A percentile compares a stretch with the other conserved stretches of the same genome.
Conservation (phyloP, 1,284 basidiomycete species). For the Sporisorium scitamineum region DNA sequence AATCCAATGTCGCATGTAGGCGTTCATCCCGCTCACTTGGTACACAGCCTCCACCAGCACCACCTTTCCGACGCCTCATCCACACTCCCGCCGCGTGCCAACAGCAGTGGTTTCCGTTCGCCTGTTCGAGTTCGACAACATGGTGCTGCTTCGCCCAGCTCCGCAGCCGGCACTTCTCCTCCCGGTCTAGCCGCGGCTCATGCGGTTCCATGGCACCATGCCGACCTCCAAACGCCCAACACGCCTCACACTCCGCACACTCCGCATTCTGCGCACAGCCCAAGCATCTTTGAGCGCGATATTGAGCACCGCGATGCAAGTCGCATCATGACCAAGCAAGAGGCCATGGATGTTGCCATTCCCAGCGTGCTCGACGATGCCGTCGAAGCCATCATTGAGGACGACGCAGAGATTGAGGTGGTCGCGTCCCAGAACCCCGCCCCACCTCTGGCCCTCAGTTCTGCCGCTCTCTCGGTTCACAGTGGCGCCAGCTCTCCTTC, state of each 20-base stretch:
- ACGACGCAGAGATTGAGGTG: conserved; percentile 61
- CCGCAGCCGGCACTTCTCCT: conserved; percentile 29
- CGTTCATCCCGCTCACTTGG: conserved; percentile 23
- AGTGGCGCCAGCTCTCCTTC: conserved; percentile 47
- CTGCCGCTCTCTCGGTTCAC: conserved; percentile 55
- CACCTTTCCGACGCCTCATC: conserved; percentile 16
- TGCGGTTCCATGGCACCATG: conserved; percentile 11
- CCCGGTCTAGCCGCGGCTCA: conserved; percentile 6
- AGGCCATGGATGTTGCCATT: conserved; percentile 66
- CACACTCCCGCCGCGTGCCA: conserved; percentile 2
- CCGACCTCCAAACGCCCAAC: conserved; percentile 15
- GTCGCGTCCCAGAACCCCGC: conserved; percentile 58
- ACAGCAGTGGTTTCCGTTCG: conserved; percentile 31
- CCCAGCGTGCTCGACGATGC: conserved; percentile 66
- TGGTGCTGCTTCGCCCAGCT: conserved; percentile 29
- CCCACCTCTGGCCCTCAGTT: conserved; percentile 52
- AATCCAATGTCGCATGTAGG: conserved; percentile 27
- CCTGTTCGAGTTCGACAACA: conserved; percentile 32
- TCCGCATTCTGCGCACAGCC: conserved; percentile 26
- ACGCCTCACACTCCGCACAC: conserved; percentile 24
- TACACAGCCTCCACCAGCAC: conserved; percentile 37
- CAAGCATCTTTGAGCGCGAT: conserved; percentile 66
- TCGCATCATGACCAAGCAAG: conserved; percentile 60
- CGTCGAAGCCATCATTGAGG: conserved; percentile 63
- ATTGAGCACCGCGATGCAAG: conserved; percentile 63